These are phyloP conservation scores for Ajuga chamaepitys DNA, from an alignment of 257 asterid genomes.

Conservation along the genomic window DNA sequence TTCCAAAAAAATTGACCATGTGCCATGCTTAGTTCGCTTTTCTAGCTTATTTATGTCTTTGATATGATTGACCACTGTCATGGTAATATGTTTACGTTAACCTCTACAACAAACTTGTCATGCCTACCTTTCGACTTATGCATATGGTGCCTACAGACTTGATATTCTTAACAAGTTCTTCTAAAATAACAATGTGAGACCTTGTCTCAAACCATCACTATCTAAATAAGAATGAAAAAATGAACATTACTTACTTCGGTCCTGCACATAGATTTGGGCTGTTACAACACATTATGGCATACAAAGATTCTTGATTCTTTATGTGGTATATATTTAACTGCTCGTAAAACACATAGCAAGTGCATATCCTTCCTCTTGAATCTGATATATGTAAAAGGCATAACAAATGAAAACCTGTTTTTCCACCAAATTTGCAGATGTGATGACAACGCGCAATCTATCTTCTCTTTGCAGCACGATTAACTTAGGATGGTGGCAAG, in stretches of 20 bases:
- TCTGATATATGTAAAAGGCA: constrained; percentile 8
- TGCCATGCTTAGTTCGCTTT: no score
- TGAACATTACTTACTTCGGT: not conserved
- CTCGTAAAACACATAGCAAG: not conserved
- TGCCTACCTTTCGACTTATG: not conserved
- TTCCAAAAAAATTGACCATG: no score
- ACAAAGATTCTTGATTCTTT: not conserved
- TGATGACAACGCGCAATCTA: constrained; percentile 63
- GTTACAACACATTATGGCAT: not conserved
- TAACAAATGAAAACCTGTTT: constrained; percentile 52
- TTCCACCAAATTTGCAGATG: constrained; percentile 87
- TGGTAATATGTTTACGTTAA: no score
- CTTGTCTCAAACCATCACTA: not conserved
- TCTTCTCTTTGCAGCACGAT: constrained; percentile 76
- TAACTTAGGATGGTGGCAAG: constrained; percentile 90
- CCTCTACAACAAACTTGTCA: not conserved
- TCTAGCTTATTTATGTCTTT: no score
- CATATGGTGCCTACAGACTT: not conserved
- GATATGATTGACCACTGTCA: no score
- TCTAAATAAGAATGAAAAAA: not conserved
- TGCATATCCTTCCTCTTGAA: constrained; percentile 7
- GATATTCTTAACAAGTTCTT: not conserved
- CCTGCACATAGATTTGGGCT: not conserved
- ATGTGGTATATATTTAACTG: not conserved
- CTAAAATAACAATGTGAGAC: not conserved